Conservation (phyloP, 225 moss, liverwort and hornwort species). For the Bryoerythrophyllum caledonicum region DNA sequence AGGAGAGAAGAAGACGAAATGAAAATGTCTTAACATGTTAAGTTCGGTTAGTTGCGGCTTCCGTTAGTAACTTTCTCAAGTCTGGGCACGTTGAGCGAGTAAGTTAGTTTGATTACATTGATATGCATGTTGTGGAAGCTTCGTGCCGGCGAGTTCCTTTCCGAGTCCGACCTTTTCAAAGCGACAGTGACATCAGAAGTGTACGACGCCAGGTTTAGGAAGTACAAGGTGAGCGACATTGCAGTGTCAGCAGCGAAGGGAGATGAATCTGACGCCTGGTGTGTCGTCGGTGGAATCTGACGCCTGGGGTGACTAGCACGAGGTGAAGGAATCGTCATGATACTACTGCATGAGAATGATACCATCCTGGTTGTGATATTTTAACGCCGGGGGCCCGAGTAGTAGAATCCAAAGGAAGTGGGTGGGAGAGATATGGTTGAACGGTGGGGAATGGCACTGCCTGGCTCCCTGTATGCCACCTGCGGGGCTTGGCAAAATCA, state of each 20-base stretch:
- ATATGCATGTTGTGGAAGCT: background rate
- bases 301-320: background rate
- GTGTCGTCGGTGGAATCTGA: constrained; percentile 1
- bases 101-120: background rate
- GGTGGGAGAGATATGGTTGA: background rate
- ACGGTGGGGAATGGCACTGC: constrained; percentile 38
- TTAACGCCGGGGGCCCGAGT: no score
- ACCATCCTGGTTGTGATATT: background rate
- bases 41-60: background rate
- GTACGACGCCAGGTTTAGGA: background rate
- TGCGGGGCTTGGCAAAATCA: constrained; percentile 49
- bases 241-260: background rate
- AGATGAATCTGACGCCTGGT: background rate
- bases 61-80: background rate
- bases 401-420: background rate
- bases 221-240: constrained; percentile 7
- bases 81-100: background rate
- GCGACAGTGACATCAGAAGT: background rate
- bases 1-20: background rate
- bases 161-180: background rate
- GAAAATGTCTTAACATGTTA: background rate
- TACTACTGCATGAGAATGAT: constrained; percentile 2
- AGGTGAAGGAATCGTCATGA: background rate
- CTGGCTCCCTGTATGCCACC: constrained; percentile 67
- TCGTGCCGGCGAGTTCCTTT: background rate